phyloP scores from a whole-genome alignment of 176 grass and related monocot species.

The Carex pumila region DNA sequence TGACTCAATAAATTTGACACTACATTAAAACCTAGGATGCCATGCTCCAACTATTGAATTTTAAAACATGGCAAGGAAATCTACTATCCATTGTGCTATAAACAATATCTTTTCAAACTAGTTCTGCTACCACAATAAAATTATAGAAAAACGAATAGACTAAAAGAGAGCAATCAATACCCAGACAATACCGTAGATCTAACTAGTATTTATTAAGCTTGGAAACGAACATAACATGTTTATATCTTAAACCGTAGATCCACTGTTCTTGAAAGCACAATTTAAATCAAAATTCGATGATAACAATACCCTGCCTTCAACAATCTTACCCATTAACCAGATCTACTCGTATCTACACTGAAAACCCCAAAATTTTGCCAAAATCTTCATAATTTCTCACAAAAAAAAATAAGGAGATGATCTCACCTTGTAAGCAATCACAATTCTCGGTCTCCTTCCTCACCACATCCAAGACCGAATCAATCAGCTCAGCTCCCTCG shows the following conservation, averaged over 20 bases:
- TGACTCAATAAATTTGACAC: not conserved
- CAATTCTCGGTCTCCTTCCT: conserved; percentile 97
- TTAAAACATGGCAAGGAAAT: not conserved
- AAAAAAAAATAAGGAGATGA: not conserved
- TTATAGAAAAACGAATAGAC: not conserved
- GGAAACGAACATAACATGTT: not conserved
- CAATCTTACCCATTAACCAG: not conserved
- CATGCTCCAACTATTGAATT: not conserved
- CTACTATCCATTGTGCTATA: not conserved
- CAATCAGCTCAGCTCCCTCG: conserved; percentile 83
- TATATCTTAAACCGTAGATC: not conserved
- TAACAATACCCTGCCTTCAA: not conserved
- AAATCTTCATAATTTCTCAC: not conserved
- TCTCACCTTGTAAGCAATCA: conserved; percentile 81
- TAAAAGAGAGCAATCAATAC: not conserved
- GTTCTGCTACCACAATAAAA: not conserved
- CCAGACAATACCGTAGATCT: not conserved
- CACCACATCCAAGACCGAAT: conserved; percentile 79
- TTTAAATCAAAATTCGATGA: not conserved
- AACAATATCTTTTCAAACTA: not conserved
- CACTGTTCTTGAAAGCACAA: not conserved
- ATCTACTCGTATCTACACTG: not conserved
- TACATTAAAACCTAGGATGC: not conserved
- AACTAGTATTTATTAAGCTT: not conserved
- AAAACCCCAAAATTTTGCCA: not conserved